phyloP scores from a whole-genome alignment of 164 flowering plant genomes.

The Euptelea pleiosperma region DNA sequence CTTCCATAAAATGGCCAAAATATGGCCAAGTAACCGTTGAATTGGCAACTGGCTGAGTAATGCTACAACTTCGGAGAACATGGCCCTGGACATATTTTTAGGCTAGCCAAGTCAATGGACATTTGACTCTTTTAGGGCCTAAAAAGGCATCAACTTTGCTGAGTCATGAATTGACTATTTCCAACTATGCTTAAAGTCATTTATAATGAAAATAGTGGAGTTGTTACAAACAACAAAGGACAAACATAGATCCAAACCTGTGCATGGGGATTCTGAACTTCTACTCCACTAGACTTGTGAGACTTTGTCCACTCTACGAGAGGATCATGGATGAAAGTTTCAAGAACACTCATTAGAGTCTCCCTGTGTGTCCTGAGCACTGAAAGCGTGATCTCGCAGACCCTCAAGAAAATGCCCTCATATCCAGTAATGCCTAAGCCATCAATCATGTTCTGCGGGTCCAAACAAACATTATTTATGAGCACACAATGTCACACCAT shows the following conservation, averaged over 20 bases:
- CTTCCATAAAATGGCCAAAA: background rate
- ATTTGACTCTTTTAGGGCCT: too few relatives aligned
- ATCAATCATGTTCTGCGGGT: slow-evolving; percentile 88
- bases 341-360: slow-evolving; percentile 89
- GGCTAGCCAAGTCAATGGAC: too few relatives aligned
- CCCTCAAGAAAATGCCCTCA: slow-evolving; percentile 84
- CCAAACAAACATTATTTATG: background rate
- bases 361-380: slow-evolving; percentile 85
- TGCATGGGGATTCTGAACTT: slow-evolving; percentile 98
- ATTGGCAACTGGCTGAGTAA: too few relatives aligned
- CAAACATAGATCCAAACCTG: slow-evolving; percentile 52
- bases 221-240: background rate
- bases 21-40: background rate
- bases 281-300: slow-evolving; percentile 95
- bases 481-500: background rate
- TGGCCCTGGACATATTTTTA: too few relatives aligned
- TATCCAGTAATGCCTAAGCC: slow-evolving; percentile 98
- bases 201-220: background rate
- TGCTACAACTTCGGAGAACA: too few relatives aligned
- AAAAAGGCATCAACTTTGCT: too few relatives aligned
- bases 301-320: slow-evolving; percentile 98
- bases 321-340: slow-evolving; percentile 98
- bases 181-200: too few relatives aligned
- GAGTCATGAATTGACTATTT: too few relatives aligned
- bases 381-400: slow-evolving; percentile 90